phyloP scores from a whole-genome alignment of 441 rosid species.

The Pelargonium citronellum region DNA sequence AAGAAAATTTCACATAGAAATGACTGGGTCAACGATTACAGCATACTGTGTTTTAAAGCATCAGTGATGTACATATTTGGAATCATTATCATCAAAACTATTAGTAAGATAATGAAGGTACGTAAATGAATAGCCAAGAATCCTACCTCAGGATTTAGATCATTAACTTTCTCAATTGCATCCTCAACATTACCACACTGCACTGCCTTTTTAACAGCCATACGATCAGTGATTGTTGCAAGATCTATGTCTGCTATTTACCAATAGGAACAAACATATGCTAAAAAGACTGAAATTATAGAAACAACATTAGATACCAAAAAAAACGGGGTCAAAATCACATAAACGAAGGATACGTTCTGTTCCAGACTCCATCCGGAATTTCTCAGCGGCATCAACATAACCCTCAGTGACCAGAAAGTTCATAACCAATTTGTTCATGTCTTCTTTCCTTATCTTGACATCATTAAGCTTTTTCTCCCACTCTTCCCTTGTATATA shows the following conservation, averaged over 20 bases:
- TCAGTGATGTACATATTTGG: background rate
- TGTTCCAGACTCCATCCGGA: conserved; percentile 87
- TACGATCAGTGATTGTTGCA: conserved; percentile 76
- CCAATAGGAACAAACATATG: conserved; percentile 37
- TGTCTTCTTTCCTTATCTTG: conserved; percentile 79
- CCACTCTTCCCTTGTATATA: conserved; percentile 83
- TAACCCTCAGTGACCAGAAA: conserved; percentile 91
- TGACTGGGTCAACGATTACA: no score
- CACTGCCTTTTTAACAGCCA: conserved; percentile 95
- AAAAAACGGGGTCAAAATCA: background rate
- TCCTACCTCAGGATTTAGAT: conserved; percentile 82
- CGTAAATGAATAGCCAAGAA: conserved; percentile 1
- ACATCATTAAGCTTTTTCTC: conserved; percentile 82
- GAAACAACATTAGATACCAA: background rate
- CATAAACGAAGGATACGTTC: conserved; percentile 61
- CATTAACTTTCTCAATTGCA: conserved; percentile 93
- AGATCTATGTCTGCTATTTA: conserved; percentile 86
- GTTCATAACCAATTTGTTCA: conserved; percentile 93
- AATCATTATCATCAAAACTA: background rate
- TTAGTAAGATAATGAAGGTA: background rate
- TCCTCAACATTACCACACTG: conserved; percentile 91
- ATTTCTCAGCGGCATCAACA: conserved; percentile 88
- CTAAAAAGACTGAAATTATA: conserved; percentile 2
- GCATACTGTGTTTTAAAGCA: no score
- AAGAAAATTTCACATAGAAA: no score